These are phyloP conservation scores for Xylaria acuta DNA, from an alignment of 495 filamentous ascomycete species.

Conservation along the genomic window DNA sequence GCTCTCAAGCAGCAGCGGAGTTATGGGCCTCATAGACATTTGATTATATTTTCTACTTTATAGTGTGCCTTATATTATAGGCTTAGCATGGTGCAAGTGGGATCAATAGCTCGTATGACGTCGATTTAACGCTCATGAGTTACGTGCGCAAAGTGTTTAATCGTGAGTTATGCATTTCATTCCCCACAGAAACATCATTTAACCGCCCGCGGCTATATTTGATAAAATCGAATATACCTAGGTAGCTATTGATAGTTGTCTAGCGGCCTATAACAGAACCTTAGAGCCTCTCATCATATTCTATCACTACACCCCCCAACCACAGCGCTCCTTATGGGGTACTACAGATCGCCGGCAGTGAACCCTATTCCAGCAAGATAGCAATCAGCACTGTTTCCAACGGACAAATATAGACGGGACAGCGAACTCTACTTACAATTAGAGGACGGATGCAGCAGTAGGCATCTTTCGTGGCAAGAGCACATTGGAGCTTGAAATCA, in stretches of 20 bases:
- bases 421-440: neutral
- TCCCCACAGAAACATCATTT: neutral
- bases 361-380: neutral
- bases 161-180: neutral
- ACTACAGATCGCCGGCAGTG: neutral
- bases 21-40: neutral
- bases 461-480: neutral
- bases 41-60: neutral
- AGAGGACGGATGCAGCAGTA: conserved; percentile 17
- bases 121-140: neutral
- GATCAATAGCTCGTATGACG: neutral
- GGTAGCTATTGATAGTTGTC: neutral
- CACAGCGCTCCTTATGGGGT: neutral
- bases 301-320: neutral
- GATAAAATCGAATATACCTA: neutral
- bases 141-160: neutral
- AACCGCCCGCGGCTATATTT: neutral
- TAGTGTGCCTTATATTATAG: neutral
- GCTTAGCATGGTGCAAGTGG: neutral
- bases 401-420: neutral
- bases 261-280: neutral
- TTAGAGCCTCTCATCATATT: neutral
- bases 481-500: conserved; percentile 3
- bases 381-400: neutral
- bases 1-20: neutral